phyloP scores from a whole-genome alignment of 75 land plant genomes.

The Sequoia sempervirens region DNA sequence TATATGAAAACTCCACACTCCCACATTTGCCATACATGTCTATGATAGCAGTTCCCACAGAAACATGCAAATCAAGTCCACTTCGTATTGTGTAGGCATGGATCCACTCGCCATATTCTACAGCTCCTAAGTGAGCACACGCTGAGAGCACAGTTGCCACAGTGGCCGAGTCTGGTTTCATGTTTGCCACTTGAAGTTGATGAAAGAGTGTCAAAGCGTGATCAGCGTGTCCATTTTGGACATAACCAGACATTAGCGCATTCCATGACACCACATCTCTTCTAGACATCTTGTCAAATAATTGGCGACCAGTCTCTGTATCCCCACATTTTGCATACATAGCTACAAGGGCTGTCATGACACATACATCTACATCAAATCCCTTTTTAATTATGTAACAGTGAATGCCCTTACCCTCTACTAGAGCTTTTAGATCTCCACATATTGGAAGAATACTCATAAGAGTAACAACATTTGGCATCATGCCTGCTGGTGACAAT shows the following conservation, averaged over 20 bases:
- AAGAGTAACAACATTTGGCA: constrained; percentile 25
- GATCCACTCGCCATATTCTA: constrained; percentile 13
- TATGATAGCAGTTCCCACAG: constrained; percentile 21
- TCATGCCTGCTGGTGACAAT: constrained; percentile 40
- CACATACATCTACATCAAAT: constrained; percentile 9
- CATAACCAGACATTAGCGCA: constrained; percentile 26
- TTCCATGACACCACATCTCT: constrained; percentile 26
- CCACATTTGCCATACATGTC: constrained; percentile 26
- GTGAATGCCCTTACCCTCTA: constrained; percentile 37
- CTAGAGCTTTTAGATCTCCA: constrained; percentile 14
- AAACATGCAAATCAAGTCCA: constrained; percentile 16
- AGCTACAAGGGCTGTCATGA: constrained; percentile 23
- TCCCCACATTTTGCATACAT: constrained; percentile 55
- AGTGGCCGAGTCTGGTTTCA: constrained; percentile 16
- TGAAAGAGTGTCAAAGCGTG: constrained; percentile 14
- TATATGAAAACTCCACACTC: constrained; percentile 2
- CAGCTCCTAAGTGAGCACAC: constrained; percentile 16
- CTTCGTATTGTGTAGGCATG: constrained; percentile 12
- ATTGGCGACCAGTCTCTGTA: not conserved
- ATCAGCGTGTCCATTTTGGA: constrained; percentile 1
- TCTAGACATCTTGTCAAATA: constrained; percentile 14
- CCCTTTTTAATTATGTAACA: constrained; percentile 19
- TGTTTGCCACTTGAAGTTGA: constrained; percentile 10
- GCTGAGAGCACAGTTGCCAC: constrained; percentile 9
- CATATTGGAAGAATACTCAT: constrained; percentile 30